A percentile compares a stretch with the other conserved stretches of the same genome.
Conservation (phyloP, 352 stramenopile species). For the Globisporangium sylvaticum region DNA sequence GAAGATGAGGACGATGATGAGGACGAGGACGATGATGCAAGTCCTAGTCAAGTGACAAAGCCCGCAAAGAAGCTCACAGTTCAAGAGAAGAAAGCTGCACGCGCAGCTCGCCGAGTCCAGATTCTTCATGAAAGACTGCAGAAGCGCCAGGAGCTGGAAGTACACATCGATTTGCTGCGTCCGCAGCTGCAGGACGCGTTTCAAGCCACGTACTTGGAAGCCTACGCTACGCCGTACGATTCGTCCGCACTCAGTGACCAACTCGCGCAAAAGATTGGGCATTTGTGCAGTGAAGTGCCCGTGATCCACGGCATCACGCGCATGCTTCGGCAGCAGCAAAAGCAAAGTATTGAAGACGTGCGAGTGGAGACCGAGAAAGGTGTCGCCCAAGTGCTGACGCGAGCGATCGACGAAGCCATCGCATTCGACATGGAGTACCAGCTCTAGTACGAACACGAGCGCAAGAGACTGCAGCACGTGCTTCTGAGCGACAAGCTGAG, state of each 20-base stretch:
- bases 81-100: slow-evolving; percentile 16
- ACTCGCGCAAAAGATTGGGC: slow-evolving; percentile 24
- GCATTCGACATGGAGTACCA: slow-evolving; percentile 27
- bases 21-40: slow-evolving; percentile 8
- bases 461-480: slow-evolving; percentile 24
- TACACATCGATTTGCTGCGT: slow-evolving; percentile 18
- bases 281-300: slow-evolving; percentile 37
- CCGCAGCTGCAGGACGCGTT: slow-evolving; percentile 35
- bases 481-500: slow-evolving; percentile 31
- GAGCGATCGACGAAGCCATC: slow-evolving; percentile 42
- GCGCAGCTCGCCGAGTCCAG: slow-evolving; percentile 2
- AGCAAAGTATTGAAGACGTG: not conserved
- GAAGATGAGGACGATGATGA: slow-evolving; percentile 21
- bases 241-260: slow-evolving; percentile 19
- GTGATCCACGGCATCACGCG: slow-evolving; percentile 36
- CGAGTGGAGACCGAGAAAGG: slow-evolving; percentile 8
- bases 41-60: not conserved
- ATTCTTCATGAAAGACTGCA: slow-evolving; percentile 12
- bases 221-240: slow-evolving; percentile 33
- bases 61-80: not conserved
- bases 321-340: slow-evolving; percentile 6
- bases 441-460: slow-evolving; percentile 25
- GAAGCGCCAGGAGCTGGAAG: slow-evolving; percentile 11
- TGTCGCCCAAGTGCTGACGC: slow-evolving; percentile 25
- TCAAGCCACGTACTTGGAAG: slow-evolving; percentile 21